Percentiles rank a stretch among this genome's conserved stretches.
Conservation (phyloP, 2,329 filamentous ascomycete genomes). For the Aureobasidium namibiae region DNA sequence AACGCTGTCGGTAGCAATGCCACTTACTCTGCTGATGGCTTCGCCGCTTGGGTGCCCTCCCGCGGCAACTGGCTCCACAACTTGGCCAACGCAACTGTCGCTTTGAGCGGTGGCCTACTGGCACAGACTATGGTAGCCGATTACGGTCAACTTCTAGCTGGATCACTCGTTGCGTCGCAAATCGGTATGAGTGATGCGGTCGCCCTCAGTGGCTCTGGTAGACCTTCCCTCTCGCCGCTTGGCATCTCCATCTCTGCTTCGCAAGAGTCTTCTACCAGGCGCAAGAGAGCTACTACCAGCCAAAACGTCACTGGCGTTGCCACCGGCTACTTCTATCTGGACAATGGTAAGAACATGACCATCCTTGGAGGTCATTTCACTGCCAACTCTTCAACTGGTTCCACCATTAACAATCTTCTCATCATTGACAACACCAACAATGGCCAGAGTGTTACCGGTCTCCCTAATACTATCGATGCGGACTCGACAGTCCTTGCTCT, state of each 20-base stretch:
- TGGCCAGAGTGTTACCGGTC: conserved; percentile 57
- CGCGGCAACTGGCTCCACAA: conserved; percentile 81
- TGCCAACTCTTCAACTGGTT: conserved; percentile 59
- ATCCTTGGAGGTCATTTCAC: conserved; percentile 83
- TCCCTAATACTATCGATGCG: conserved; percentile 56
- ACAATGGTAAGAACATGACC: conserved; percentile 67
- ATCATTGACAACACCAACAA: conserved; percentile 76
- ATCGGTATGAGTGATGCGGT: conserved; percentile 65
- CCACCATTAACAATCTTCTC: conserved; percentile 67
- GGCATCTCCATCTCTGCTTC: conserved; percentile 45
- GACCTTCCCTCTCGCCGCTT: conserved; percentile 38
- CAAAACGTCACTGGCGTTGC: conserved; percentile 58
- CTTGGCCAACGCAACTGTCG: conserved; percentile 52
- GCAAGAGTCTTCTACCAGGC: conserved; percentile 19
- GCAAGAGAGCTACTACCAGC: conserved; percentile 33
- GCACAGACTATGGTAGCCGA: conserved; percentile 59
- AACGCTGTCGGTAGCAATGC: conserved; percentile 57
- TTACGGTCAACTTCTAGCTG: conserved; percentile 62
- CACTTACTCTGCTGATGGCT: conserved; percentile 58
- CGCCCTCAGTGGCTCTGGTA: conserved; percentile 46
- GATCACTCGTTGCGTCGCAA: conserved; percentile 71
- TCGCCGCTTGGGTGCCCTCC: conserved; percentile 89
- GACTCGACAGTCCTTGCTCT: conserved; percentile 71
- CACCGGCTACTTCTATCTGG: conserved; percentile 68
- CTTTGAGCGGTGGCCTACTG: conserved; percentile 64